phyloP scores from a whole-genome alignment of 345 rosid genomes.

The Acer saccharum region DNA sequence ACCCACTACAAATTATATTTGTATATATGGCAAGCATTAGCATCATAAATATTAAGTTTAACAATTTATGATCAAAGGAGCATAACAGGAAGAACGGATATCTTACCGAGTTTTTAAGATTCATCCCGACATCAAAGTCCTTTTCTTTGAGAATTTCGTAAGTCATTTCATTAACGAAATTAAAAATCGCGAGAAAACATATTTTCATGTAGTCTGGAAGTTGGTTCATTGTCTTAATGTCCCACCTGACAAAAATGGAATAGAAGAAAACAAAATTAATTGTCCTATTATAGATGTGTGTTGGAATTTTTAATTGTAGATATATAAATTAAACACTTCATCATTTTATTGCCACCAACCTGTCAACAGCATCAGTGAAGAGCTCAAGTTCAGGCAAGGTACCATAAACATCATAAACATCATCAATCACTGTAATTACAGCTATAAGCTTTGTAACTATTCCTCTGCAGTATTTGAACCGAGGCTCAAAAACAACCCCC shows the following conservation, averaged over 20 bases:
- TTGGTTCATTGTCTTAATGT: constrained; percentile 15
- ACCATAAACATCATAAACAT: constrained; percentile 17
- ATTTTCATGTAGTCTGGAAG: constrained; percentile 39
- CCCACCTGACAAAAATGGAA: constrained; percentile 31
- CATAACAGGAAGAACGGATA: neutral
- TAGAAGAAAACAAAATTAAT: neutral
- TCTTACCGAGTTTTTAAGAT: constrained; percentile 21
- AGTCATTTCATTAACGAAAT: constrained; percentile 32
- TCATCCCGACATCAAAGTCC: neutral
- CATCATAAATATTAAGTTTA: neutral
- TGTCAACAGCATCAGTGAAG: constrained; percentile 27
- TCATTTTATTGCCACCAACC: constrained; percentile 12
- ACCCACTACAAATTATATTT: constrained; percentile 23
- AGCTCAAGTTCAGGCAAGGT: constrained; percentile 24
- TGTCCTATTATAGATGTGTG: neutral
- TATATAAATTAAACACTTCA: neutral
- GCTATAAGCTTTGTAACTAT: constrained; percentile 12
- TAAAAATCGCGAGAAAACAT: constrained; percentile 31
- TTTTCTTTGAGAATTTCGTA: constrained; percentile 19
- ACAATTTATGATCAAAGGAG: neutral
- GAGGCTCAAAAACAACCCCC: constrained; percentile 22
- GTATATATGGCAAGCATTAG: neutral
- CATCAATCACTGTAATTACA: constrained; percentile 25
- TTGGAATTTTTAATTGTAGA: neutral
- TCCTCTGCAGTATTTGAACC: constrained; percentile 7